Conservation (phyloP, 1,139 yeast genomes). For the Yamadazyma membranifaciens region DNA sequence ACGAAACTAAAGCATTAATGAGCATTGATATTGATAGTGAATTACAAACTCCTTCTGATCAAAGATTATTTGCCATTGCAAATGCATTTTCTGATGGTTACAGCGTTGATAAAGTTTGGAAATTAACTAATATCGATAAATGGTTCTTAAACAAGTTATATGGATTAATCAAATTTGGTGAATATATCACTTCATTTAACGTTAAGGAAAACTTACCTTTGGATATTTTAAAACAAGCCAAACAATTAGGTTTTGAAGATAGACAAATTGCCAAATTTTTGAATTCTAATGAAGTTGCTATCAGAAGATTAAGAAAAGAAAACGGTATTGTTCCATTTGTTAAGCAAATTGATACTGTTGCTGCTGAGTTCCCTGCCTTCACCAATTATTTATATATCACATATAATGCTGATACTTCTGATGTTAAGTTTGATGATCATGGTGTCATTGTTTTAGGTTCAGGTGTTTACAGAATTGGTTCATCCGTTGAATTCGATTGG, state of each 20-base stretch:
- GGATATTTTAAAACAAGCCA: slow-evolving; percentile 73
- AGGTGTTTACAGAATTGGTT: slow-evolving; percentile 93
- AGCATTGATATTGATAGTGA: slow-evolving; percentile 88
- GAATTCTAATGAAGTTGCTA: slow-evolving; percentile 89
- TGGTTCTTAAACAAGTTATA: slow-evolving; percentile 93
- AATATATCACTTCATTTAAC: slow-evolving; percentile 59
- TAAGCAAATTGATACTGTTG: slow-evolving; percentile 97
- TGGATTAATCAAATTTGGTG: slow-evolving; percentile 68
- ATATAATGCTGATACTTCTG: slow-evolving; percentile 89
- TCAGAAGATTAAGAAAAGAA: slow-evolving; percentile 87
- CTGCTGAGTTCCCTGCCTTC: slow-evolving; percentile 97
- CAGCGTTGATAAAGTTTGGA: slow-evolving; percentile 90
- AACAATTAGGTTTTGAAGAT: slow-evolving; percentile 96
- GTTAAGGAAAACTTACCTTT: slow-evolving; percentile 60
- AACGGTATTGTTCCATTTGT: slow-evolving; percentile 89
- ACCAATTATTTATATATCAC: slow-evolving; percentile 95
- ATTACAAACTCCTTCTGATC: slow-evolving; percentile 93
- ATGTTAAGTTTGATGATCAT: slow-evolving; percentile 78
- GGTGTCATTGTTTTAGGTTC: slow-evolving; percentile 91
- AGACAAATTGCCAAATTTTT: slow-evolving; percentile 92
- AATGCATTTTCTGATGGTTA: slow-evolving; percentile 86
- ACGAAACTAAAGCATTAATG: slow-evolving; percentile 81
- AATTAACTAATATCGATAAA: slow-evolving; percentile 88
- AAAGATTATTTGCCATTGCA: slow-evolving; percentile 94
- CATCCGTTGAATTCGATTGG: slow-evolving; percentile 95